Conservation (phyloP, 306 rosid species). For the Urtica urens region DNA sequence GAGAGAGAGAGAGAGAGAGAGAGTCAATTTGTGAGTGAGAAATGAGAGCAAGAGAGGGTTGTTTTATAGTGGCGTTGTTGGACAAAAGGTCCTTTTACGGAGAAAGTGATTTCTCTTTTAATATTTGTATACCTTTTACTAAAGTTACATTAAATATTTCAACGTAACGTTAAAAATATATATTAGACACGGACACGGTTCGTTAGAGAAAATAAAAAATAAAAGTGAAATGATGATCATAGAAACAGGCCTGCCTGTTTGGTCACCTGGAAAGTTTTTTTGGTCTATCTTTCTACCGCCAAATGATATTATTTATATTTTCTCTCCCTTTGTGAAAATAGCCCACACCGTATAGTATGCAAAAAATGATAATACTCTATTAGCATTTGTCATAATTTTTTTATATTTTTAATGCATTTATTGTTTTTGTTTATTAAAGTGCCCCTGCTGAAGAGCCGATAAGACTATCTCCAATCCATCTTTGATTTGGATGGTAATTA, state of each 20-base stretch:
- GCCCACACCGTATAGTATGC: too few relatives aligned
- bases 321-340: too few relatives aligned
- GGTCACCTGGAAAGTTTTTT: slow-evolving; percentile 28
- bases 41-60: too few relatives aligned
- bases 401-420: too few relatives aligned
- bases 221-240: slow-evolving; percentile 8
- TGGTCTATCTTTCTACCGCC: slow-evolving; percentile 12
- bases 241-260: slow-evolving; percentile 9
- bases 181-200: not conserved
- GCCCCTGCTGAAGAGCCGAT: too few relatives aligned
- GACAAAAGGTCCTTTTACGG: slow-evolving; percentile 12
- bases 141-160: not conserved
- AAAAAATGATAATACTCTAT: too few relatives aligned
- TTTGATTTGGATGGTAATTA: too few relatives aligned
- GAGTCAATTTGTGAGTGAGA: too few relatives aligned
- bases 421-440: too few relatives aligned
- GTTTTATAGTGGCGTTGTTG: not conserved
- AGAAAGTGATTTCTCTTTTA: slow-evolving; percentile 1
- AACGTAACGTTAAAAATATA: not conserved
- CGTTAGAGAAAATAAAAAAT: not conserved
- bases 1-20: not conserved
- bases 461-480: too few relatives aligned
- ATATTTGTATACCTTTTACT: not conserved
- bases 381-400: too few relatives aligned
- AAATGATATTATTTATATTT: too few relatives aligned